A percentile compares a stretch with the other conserved stretches of the same genome.
Evolutionary conservation across 192 early-diverging fungal species (phyloP).

Genomic region (Coemansia sp.): DNA sequence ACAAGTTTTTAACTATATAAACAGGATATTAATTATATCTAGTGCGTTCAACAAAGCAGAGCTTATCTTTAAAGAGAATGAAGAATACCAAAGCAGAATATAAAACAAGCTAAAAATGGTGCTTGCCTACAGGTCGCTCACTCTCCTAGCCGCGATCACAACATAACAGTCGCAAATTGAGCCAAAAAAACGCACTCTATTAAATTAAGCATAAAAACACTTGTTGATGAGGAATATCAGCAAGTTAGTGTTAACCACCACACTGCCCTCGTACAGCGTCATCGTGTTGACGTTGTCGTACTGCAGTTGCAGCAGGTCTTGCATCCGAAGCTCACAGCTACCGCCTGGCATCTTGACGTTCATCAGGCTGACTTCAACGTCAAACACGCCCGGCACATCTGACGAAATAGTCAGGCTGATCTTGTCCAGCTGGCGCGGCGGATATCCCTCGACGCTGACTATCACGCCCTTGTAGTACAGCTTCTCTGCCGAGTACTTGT

Average conservation of each 20-base stretch:
- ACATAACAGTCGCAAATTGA: no score
- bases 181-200: no score
- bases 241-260: constrained; percentile 94
- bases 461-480: constrained; percentile 92
- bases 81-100: no score
- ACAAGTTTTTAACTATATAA: no score
- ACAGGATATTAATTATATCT: no score
- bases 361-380: constrained; percentile 77
- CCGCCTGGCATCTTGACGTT: constrained; percentile 67
- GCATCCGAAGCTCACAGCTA: constrained; percentile 80
- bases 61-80: no score
- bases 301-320: constrained; percentile 91
- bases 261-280: constrained; percentile 86
- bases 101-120: no score
- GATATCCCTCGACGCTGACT: constrained; percentile 77
- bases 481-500: constrained; percentile 94
- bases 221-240: constrained; percentile 97
- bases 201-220: constrained; percentile 66
- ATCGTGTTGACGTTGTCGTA: constrained; percentile 91
- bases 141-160: no score
- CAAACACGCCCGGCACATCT: constrained; percentile 87
- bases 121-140: no score
- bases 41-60: no score
- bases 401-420: constrained; percentile 91
- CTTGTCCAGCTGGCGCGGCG: constrained; percentile 82